Evolutionary conservation across 257 asterid genomes (phyloP).

Genomic region (Gardenia jasminoides): DNA sequence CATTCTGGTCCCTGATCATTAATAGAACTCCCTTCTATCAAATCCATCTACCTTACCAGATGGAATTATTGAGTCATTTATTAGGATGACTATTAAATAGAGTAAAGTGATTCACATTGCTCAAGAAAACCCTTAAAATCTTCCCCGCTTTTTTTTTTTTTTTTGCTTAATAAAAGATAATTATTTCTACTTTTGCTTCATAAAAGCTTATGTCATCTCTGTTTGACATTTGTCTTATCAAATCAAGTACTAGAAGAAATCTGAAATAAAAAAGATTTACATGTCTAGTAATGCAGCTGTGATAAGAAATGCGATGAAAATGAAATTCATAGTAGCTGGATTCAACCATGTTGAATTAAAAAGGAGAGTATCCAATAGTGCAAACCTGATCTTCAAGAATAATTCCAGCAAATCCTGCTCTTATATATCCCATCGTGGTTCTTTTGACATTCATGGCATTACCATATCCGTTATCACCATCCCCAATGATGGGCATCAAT

Average conservation of each 20-base stretch:
- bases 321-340: background rate
- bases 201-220: background rate
- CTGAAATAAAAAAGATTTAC: too few species aligned
- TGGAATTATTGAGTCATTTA: background rate
- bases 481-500: constrained; percentile 87
- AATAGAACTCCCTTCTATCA: background rate
- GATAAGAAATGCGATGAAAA: background rate
- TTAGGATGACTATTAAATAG: background rate
- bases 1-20: background rate
- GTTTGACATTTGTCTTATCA: background rate
- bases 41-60: background rate
- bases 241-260: background rate
- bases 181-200: background rate
- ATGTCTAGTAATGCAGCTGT: background rate
- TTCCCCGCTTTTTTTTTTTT: background rate
- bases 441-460: constrained; percentile 95
- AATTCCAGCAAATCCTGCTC: constrained; percentile 90
- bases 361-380: background rate
- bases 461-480: constrained; percentile 96
- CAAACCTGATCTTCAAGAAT: constrained; percentile 94
- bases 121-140: background rate
- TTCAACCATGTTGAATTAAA: background rate
- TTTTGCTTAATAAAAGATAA: background rate
- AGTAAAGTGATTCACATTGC: background rate
- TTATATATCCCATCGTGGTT: constrained; percentile 79